Conservation (phyloP, 768 basidiomycete genomes). For the Kwoniella mangroviensis region DNA sequence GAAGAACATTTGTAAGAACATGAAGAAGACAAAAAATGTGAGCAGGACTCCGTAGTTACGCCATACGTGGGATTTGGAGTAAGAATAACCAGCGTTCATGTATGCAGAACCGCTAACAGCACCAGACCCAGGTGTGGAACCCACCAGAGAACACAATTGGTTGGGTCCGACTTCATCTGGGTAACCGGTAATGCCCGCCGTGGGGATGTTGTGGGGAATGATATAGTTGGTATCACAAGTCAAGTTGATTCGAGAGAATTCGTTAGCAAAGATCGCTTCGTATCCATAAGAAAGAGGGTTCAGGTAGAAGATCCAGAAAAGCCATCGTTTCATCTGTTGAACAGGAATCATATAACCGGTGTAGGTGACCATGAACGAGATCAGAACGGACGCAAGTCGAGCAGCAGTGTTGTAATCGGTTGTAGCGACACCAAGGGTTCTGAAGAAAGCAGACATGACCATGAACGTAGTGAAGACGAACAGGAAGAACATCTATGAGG, state of each 20-base stretch:
- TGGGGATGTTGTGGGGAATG: slow-evolving; percentile 48
- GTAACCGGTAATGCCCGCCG: slow-evolving; percentile 43
- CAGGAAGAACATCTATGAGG: slow-evolving; percentile 62
- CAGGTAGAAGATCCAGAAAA: slow-evolving; percentile 79
- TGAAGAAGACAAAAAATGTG: slow-evolving; percentile 73
- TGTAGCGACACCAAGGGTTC: slow-evolving; percentile 62
- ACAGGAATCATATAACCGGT: slow-evolving; percentile 56
- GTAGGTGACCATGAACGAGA: slow-evolving; percentile 68
- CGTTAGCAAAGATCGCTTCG: slow-evolving; percentile 60
- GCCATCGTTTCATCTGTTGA: slow-evolving; percentile 56
- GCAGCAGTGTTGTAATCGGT: slow-evolving; percentile 64
- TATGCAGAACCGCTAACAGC: slow-evolving; percentile 68
- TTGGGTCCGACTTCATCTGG: slow-evolving; percentile 57
- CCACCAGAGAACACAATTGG: slow-evolving; percentile 78
- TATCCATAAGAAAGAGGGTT: slow-evolving; percentile 81
- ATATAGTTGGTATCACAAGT: slow-evolving; percentile 51
- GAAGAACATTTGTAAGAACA: slow-evolving; percentile 69
- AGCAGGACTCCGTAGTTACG: slow-evolving; percentile 68
- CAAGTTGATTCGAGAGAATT: slow-evolving; percentile 53
- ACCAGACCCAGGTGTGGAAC: slow-evolving; percentile 66
- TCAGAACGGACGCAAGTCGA: slow-evolving; percentile 69
- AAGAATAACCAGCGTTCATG: slow-evolving; percentile 63
- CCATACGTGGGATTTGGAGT: slow-evolving; percentile 54
- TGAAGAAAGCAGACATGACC: slow-evolving; percentile 82
- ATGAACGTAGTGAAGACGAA: slow-evolving; percentile 65